phyloP scores from a whole-genome alignment of 2,329 filamentous ascomycete species.

The Hymenoscyphus repandus region DNA sequence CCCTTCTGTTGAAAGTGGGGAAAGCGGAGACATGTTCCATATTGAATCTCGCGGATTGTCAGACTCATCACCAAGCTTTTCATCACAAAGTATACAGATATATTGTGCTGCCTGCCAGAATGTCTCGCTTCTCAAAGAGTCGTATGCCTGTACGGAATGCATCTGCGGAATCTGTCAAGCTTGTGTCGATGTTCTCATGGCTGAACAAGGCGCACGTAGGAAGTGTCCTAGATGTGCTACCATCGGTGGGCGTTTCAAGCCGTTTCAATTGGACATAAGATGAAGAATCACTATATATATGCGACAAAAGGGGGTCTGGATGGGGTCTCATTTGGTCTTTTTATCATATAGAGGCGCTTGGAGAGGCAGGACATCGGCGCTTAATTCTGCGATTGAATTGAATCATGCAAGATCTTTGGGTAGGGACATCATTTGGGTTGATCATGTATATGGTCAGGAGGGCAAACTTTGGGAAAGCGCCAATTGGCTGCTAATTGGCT shows the following conservation, averaged over 20 bases:
- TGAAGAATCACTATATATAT: constrained; percentile 33
- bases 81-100: constrained; percentile 74
- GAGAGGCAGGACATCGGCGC: background rate
- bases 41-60: constrained; percentile 60
- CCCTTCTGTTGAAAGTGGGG: constrained; percentile 78
- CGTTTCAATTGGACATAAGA: constrained; percentile 77
- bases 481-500: too few species aligned
- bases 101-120: constrained; percentile 86
- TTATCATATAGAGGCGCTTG: constrained; percentile 11
- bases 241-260: constrained; percentile 75
- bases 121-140: constrained; percentile 71
- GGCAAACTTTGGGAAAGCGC: too few species aligned
- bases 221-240: constrained; percentile 77
- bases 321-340: background rate
- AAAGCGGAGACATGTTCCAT: constrained; percentile 67
- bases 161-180: constrained; percentile 88
- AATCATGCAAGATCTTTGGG: background rate
- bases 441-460: too few species aligned
- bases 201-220: constrained; percentile 67
- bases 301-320: background rate
- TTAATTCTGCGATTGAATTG: background rate
- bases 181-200: constrained; percentile 77
- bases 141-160: constrained; percentile 92
- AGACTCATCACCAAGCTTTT: constrained; percentile 68
- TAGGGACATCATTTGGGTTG: too few species aligned